Base-by-base conservation (phyloP, 306 rosid species). In the Coriaria nepalensis region DNA sequence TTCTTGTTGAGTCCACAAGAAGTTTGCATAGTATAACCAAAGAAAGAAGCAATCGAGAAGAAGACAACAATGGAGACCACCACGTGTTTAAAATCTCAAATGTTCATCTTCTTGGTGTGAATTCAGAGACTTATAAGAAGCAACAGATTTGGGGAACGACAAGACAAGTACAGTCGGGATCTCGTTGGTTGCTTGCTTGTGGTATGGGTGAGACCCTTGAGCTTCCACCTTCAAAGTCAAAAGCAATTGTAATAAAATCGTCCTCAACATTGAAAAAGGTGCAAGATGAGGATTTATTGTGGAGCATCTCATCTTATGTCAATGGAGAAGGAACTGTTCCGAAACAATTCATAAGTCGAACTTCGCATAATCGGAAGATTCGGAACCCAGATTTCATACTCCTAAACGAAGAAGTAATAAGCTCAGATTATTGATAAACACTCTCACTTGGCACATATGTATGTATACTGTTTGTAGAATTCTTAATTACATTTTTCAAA, bases 331-430 rank as follows among this genome's bases (percentile, higher is more conserved):
- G 35, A 59, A 42, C 47, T 47, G 33, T 49, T 47, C 38, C 69
- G 50, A 40, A 54, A 40, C 54, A 60, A 38, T 51, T 11, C 13
- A 47, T 52, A 13, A 46, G 43, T 33, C 42, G 40, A 35, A 57
- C 52, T 59, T 52, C 66, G 46, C 71, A 78, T 42, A 58, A 52
- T 58, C 77, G 88, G 57, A 86, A 78, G 38, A 58, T 48, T 58
- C 77, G 88, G 57, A 86, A 86, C 67, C 83, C 80, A 8, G 77
- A 81, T 55, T 49, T 82, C 50, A 42, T 86, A 45, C 66, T 76
- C 62, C 66, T 57, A 15, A 69, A 55, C 29, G 75, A 71, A 68
- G 29, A 20, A 20, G 29, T 1, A 1, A 1, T 20, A 20, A 20
- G 29, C 29, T 3, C 3, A 1, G 29, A 20, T 20, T 20, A 20